Base-by-base conservation (phyloP, 169 alveolate genomes). In the Cryptosporidium andersoni region DNA sequence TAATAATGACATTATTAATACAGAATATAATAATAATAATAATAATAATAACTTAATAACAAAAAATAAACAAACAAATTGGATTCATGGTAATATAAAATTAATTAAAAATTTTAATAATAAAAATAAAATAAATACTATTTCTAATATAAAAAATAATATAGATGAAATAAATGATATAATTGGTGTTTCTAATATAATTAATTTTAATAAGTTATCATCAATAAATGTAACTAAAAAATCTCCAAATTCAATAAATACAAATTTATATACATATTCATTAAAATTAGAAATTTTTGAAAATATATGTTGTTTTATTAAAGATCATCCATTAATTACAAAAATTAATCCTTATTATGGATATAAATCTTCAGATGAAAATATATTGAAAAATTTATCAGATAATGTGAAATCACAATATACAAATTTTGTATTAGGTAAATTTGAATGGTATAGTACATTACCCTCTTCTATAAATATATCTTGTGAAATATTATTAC, bases 391-490 rank as follows among this genome's bases (percentile, higher is more conserved):
- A 12, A 55, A 67, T 6, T 67, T 67, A 11, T 52, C 55, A 34
- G 49, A 67, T 37, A 47, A 55, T 16, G 39, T 67, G 40, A 63
- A 51, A 12, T 40, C 34, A 2, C 82, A 64, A n/a, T 67, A 67
- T 39, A n/a, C 60, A 6, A 42, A 65, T 63, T 67, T 67, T 42
- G 55, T 47, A 36, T 67, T 65, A 5, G 82, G 82, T 39, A 14
- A 39, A 39, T 37, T 67, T 9, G 65, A 67, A 4, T 67, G 34
- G 37, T 67, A 52, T 11, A 65, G 82, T 12, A 67, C 51, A 9
- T 55, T 67, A 3, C 82, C 82, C 40, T 52, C 47, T 43, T 67
- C 82, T 39, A 65, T 67, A 39, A 52, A 51, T 7, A 67, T 67
- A 36, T 67, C 82, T 0, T 67, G 82, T 9, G 16, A 67, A 5